Percentiles rank a stretch among this genome's conserved stretches.
phyloP scores from a whole-genome alignment of 495 filamentous ascomycete genomes.

The Aspergillus cavernicola region DNA sequence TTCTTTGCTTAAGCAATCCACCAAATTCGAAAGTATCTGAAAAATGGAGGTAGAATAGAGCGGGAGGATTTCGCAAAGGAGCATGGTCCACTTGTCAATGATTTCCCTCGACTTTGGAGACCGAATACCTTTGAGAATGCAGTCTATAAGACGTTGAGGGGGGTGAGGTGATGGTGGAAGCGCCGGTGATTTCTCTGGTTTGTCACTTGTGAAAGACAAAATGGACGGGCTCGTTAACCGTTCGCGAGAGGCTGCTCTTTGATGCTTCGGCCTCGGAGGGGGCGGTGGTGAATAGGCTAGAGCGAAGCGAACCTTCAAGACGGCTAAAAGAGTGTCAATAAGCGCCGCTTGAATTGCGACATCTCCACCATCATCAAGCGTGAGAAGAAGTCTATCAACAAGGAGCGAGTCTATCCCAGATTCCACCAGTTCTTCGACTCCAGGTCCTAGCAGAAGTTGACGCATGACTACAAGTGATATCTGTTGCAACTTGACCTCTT shows the following conservation, averaged over 20 bases:
- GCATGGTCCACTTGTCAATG: constrained; percentile 84
- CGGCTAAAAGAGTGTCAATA: constrained; percentile 69
- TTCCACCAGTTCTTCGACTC: constrained; percentile 58
- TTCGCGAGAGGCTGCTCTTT: constrained; percentile 44
- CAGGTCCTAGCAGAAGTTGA: constrained; percentile 70
- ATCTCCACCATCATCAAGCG: constrained; percentile 49
- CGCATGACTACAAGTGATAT: constrained; percentile 68
- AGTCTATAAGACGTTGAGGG: constrained; percentile 74
- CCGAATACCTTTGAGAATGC: constrained; percentile 76
- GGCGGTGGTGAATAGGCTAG: constrained; percentile 37
- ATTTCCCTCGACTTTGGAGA: constrained; percentile 69
- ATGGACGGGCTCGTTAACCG: constrained; percentile 44
- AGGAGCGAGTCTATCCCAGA: constrained; percentile 69
- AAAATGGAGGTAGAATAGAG: constrained; percentile 80
- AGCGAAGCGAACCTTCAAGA: constrained; percentile 62
- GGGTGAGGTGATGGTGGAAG: constrained; percentile 45
- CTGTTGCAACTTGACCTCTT: constrained; percentile 55
- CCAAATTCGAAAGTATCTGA: constrained; percentile 82
- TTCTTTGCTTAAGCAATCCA: constrained; percentile 80
- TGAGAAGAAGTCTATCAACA: constrained; percentile 63
- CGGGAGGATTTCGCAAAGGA: constrained; percentile 81
- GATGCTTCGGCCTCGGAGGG: constrained; percentile 36
- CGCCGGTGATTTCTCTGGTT: constrained; percentile 35
- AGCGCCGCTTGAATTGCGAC: constrained; percentile 62
- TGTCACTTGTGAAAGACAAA: constrained; percentile 47